Conservation (phyloP, 441 rosid genomes). For the Euphorbia neoarborescens region DNA sequence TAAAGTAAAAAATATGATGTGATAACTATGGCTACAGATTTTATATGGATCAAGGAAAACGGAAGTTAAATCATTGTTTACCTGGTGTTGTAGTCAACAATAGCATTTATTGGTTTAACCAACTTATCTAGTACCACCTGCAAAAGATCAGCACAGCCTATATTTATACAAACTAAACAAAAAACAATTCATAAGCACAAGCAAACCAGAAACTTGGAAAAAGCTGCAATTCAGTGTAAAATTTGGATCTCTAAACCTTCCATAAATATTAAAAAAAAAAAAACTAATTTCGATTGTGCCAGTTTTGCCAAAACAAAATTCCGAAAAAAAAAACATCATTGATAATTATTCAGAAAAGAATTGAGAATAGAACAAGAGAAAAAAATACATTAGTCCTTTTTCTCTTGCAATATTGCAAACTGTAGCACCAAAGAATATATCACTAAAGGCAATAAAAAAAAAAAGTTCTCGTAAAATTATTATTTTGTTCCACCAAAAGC, state of each 20-base stretch:
- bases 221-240: not conserved
- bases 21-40: not conserved
- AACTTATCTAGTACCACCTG: constrained; percentile 87
- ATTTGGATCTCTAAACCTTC: constrained; percentile 1
- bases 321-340: not conserved
- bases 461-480: not conserved
- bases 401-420: not conserved
- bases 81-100: constrained; percentile 87
- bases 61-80: constrained; percentile 16
- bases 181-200: not conserved
- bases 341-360: not conserved
- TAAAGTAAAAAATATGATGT: not conserved
- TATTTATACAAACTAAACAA: not conserved
- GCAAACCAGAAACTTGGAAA: not conserved
- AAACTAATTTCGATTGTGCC: not conserved
- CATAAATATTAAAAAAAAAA: not conserved
- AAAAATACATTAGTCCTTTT: not conserved
- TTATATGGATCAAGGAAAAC: not conserved
- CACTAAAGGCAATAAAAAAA: not conserved
- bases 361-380: not conserved
- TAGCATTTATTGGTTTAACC: constrained; percentile 73
- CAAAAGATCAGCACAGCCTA: constrained; percentile 8
- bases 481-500: not conserved
- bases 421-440: not conserved
- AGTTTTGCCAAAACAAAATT: not conserved